Conservation (phyloP, 495 filamentous ascomycete species). For the Xylaria telfairii region DNA sequence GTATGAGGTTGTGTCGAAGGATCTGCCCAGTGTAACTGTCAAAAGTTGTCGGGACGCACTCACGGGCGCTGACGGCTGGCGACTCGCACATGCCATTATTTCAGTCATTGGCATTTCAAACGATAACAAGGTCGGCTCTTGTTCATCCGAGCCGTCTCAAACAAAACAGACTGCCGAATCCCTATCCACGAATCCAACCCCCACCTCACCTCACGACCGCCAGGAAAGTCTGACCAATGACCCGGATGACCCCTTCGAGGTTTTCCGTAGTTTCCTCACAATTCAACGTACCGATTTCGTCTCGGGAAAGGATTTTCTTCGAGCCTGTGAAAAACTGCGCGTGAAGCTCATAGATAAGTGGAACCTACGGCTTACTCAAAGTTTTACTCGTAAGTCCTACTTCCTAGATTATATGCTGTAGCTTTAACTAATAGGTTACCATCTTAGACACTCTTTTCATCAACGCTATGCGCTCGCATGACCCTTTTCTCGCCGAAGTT, state of each 20-base stretch:
- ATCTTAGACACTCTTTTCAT: constrained; percentile 2
- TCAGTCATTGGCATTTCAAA: constrained; percentile 18
- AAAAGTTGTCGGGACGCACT: constrained; percentile 35
- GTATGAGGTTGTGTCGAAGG: constrained; percentile 33
- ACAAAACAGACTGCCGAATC: neutral
- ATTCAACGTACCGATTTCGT: neutral
- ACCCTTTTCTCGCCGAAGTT: neutral
- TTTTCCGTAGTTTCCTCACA: neutral
- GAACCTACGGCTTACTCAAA: neutral
- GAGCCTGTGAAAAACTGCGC: neutral
- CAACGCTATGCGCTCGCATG: neutral
- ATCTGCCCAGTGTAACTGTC: constrained; percentile 28
- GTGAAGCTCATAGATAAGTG: neutral
- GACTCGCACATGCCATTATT: constrained; percentile 35
- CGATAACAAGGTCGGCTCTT: constrained; percentile 13
- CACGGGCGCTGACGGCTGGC: constrained; percentile 34
- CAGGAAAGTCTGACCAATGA: neutral
- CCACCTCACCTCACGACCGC: neutral
- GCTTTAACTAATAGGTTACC: neutral
- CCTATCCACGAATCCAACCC: neutral
- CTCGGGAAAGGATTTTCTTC: neutral
- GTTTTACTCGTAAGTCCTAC: neutral
- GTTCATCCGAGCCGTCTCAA: constrained; percentile 7
- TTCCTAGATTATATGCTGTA: neutral
- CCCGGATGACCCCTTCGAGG: neutral